Percentiles rank a stretch among this genome's conserved stretches.
Conservation (phyloP, 192 early-diverging fungal species). For the Backusella tuberculispora region DNA sequence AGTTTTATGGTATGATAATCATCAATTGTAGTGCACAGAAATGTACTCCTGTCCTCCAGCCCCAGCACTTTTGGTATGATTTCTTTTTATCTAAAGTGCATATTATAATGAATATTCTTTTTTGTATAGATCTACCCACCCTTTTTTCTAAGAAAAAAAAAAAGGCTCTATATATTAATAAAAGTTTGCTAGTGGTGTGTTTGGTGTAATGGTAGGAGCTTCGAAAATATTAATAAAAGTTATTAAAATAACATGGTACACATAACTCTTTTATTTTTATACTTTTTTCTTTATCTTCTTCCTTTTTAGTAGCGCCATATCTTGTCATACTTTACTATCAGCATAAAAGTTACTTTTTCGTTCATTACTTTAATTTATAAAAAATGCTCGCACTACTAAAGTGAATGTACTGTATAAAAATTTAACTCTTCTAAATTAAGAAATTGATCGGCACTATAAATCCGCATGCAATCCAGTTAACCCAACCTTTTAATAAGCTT, state of each 20-base stretch:
- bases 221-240: neutral
- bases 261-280: neutral
- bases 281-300: neutral
- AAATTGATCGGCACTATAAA: slow-evolving; percentile 15
- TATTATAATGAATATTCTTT: neutral
- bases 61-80: neutral
- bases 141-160: neutral
- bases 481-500: neutral
- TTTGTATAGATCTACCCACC: neutral
- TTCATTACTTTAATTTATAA: neutral
- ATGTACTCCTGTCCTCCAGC: neutral
- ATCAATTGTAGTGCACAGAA: neutral
- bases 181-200: no score
- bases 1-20: neutral
- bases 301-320: no score
- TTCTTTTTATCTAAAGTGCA: neutral
- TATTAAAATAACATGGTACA: neutral
- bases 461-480: neutral
- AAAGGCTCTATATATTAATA: slow-evolving; percentile 3
- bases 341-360: no score
- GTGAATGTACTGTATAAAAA: no score
- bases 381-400: neutral
- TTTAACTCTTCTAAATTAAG: neutral
- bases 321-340: no score
- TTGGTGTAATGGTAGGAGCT: no score